Percentiles rank a stretch among this genome's conserved stretches.
phyloP scores from a whole-genome alignment of 331 rosid species.

The Ulmus americana region DNA sequence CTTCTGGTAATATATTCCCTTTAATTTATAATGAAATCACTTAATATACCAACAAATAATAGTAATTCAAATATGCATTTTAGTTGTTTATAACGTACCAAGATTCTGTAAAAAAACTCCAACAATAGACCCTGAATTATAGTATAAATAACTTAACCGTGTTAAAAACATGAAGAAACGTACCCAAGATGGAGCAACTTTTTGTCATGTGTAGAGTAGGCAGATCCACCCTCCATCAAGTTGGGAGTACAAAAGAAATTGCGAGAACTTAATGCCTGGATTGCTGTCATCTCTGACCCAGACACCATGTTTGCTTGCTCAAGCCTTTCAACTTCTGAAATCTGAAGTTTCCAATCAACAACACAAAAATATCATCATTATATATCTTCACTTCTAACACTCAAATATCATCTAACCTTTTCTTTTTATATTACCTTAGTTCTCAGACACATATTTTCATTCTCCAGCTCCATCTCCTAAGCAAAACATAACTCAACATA shows the following conservation, averaged over 20 bases:
- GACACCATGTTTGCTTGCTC: conserved; percentile 73
- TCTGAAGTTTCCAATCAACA: conserved; percentile 28
- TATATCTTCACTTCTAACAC: background rate
- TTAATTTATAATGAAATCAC: too few relatives aligned
- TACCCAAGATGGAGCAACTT: conserved; percentile 84
- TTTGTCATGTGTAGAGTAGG: conserved; percentile 60
- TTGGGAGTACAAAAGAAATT: conserved; percentile 55
- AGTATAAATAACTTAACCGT: too few relatives aligned
- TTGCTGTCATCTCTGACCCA: conserved; percentile 62
- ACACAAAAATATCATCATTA: background rate
- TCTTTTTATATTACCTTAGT: conserved; percentile 49
- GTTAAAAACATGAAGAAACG: too few relatives aligned
- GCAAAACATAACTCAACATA: background rate
- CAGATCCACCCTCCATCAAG: conserved; percentile 46
- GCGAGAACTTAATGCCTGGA: conserved; percentile 72
- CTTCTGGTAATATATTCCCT: too few relatives aligned
- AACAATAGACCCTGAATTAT: too few relatives aligned
- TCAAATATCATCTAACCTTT: background rate
- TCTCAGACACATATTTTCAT: conserved; percentile 67
- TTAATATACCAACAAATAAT: too few relatives aligned
- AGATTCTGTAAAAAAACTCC: too few relatives aligned
- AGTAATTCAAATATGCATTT: too few relatives aligned
- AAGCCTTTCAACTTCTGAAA: conserved; percentile 73
- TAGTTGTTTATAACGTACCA: too few relatives aligned
- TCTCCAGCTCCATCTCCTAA: conserved; percentile 80